These are phyloP conservation scores for Plasmodium adleri DNA, from an alignment of 169 alveolate genomes.

Conservation along the genomic window DNA sequence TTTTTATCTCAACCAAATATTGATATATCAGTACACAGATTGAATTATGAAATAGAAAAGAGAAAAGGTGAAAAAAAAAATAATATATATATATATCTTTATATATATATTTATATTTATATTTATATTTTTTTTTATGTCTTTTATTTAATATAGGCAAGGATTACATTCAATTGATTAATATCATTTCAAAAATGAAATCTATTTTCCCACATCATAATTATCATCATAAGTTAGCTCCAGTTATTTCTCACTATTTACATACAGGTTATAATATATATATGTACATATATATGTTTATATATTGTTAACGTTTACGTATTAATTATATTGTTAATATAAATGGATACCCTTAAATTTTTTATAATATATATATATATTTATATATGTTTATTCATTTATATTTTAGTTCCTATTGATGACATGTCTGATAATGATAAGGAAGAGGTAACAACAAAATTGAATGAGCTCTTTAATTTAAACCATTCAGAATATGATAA, in stretches of 20 bases:
- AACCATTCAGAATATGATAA: conserved; percentile 13
- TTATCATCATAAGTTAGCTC: conserved; percentile 52
- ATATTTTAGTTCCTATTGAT: conserved; percentile 22
- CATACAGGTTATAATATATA: conserved; percentile 32
- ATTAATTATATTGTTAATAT: background rate
- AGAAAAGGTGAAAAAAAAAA: conserved; percentile 16
- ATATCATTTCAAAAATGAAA: conserved; percentile 41
- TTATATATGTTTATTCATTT: background rate
- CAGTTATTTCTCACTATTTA: conserved; percentile 51
- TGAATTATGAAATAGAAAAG: conserved; percentile 51
- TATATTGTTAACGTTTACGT: background rate
- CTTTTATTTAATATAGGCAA: conserved; percentile 5
- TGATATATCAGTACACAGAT: conserved; percentile 24
- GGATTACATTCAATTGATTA: conserved; percentile 21
- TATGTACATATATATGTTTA: background rate
- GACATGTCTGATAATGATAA: conserved; percentile 6
- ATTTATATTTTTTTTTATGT: background rate
- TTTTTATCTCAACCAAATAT: conserved; percentile 72
- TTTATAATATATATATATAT: background rate
- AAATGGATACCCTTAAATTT: background rate
- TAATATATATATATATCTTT: background rate
- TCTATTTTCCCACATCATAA: conserved; percentile 63
- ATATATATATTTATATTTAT: conserved; percentile 1
- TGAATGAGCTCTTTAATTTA: conserved; percentile 28
- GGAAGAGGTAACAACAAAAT: conserved; percentile 31